Base-by-base conservation (phyloP, 2,329 filamentous ascomycete genomes). In the Fusarium buxicola region DNA sequence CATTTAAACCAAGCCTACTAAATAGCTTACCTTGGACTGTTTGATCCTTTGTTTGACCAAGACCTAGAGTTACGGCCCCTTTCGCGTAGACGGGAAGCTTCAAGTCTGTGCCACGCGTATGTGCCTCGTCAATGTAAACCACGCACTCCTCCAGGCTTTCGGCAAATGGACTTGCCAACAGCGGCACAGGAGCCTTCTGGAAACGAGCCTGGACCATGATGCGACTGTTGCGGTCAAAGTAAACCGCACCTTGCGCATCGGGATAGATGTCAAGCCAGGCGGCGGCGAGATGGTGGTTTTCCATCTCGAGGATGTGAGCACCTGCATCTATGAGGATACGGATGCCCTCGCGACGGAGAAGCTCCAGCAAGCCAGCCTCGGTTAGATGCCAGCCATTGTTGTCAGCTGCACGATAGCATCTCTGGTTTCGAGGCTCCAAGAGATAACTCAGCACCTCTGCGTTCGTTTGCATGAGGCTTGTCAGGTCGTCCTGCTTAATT, bases 291-390 rank as follows among this genome's bases (percentile, higher is more conserved):
- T 74, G 71, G 1, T 70, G 41, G 64, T 87, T 90, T 50, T 81
- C 77, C 76, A 86, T 83, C 65, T 90, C 88, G 0, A 90, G 70
- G 8, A 90, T 84, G 7, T 86, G 82, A 0, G 88, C 87, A 1
- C 88, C 88, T 0, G 85, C 83, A 67, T 90, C 88, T 1, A 91
- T 86, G 0, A 91, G 74, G 0, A 90, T 77, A 0, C 77, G 75
- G 10, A 88, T 86, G 0, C 63, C 30, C 0, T 57, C 13, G 0
- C 7, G 8, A 8, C n/a, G n/a, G 7, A 62, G 57, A 11, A 61
- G 28, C 2, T 44, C 31, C 3, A 61, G 11, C 10, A 62, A 4
- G 3, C 57, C 57, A 0, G 3, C 52, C 21, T 61, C 59, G 12
- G 12, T 45, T n/a, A 86, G 69, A 0, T 81, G 80, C 8, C 62